Evolutionary conservation across 2,329 filamentous ascomycete genomes (phyloP).

Genomic region (Fusarium armeniacum): DNA sequence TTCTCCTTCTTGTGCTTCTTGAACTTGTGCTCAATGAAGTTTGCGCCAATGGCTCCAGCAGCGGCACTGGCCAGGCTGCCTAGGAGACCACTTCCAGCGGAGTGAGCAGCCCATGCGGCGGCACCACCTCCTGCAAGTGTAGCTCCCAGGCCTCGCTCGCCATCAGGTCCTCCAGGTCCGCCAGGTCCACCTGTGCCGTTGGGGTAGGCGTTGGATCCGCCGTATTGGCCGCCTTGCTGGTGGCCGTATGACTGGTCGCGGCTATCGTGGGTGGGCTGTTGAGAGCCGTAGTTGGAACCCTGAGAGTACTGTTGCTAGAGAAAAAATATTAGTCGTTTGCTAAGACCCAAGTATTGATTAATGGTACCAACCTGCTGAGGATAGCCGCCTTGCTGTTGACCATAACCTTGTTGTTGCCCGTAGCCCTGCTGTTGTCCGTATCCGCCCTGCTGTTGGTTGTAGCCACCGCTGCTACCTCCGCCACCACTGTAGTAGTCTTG

Average conservation of each 20-base stretch:
- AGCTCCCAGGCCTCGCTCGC: conserved; percentile 66
- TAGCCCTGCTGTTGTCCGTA: conserved; percentile 36
- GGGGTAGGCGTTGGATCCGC: conserved; percentile 30
- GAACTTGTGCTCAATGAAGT: conserved; percentile 59
- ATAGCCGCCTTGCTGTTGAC: conserved; percentile 42
- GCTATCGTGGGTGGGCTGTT: conserved; percentile 39
- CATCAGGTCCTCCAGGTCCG: conserved; percentile 40
- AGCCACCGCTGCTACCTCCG: conserved; percentile 22
- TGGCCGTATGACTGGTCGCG: conserved; percentile 31
- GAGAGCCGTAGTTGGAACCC: conserved; percentile 33
- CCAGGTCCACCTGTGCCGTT: conserved; percentile 16
- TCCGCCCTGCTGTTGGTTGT: conserved; percentile 32
- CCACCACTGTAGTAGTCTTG: conserved; percentile 46
- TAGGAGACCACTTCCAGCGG: conserved; percentile 64
- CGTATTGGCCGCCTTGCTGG: conserved; percentile 42
- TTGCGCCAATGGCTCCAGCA: conserved; percentile 65
- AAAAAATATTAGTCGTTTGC: background rate
- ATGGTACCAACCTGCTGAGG: conserved; percentile 34
- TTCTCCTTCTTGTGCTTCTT: conserved; percentile 51
- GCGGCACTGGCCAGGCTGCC: conserved; percentile 64
- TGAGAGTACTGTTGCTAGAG: conserved; percentile 40
- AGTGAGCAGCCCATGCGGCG: conserved; percentile 65
- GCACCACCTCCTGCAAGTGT: conserved; percentile 63
- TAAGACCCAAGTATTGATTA: background rate
- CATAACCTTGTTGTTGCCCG: conserved; percentile 31